A percentile compares a stretch with the other conserved stretches of the same genome.
phyloP scores from a whole-genome alignment of 2,329 filamentous ascomycete genomes.

The Fusarium caatingaense region DNA sequence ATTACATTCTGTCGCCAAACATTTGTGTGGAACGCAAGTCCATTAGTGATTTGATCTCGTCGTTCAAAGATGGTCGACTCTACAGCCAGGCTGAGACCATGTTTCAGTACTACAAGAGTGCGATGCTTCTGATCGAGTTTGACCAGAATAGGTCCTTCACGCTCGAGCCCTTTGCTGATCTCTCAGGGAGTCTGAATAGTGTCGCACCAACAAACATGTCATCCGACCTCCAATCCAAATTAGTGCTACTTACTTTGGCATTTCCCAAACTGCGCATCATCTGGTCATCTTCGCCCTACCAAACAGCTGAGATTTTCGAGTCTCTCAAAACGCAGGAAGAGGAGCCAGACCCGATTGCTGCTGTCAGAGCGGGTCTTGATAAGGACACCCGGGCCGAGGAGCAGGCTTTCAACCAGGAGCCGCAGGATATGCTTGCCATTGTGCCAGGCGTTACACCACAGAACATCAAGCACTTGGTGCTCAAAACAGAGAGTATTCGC shows the following conservation, averaged over 20 bases:
- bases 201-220: slow-evolving; percentile 67
- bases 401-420: slow-evolving; percentile 82
- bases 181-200: slow-evolving; percentile 70
- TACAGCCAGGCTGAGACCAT: slow-evolving; percentile 94
- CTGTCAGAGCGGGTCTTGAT: slow-evolving; percentile 82
- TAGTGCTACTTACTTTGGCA: slow-evolving; percentile 90
- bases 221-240: slow-evolving; percentile 88
- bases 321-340: slow-evolving; percentile 89
- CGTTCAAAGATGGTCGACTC: slow-evolving; percentile 89
- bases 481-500: slow-evolving; percentile 79
- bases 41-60: slow-evolving; percentile 88
- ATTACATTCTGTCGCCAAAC: slow-evolving; percentile 91
- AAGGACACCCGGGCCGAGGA: slow-evolving; percentile 68
- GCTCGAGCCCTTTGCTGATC: slow-evolving; percentile 81
- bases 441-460: slow-evolving; percentile 87
- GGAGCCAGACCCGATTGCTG: slow-evolving; percentile 90
- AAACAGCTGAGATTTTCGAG: slow-evolving; percentile 97
- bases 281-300: slow-evolving; percentile 92
- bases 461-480: slow-evolving; percentile 77
- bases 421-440: slow-evolving; percentile 88
- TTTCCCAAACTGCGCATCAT: slow-evolving; percentile 92
- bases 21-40: slow-evolving; percentile 97
- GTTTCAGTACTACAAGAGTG: slow-evolving; percentile 89
- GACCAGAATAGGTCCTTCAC: slow-evolving; percentile 98
- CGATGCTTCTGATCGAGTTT: slow-evolving; percentile 96